These are phyloP conservation scores for Ceraceosorus guamensis DNA, from an alignment of 1,284 basidiomycete genomes.

Conservation along the genomic window DNA sequence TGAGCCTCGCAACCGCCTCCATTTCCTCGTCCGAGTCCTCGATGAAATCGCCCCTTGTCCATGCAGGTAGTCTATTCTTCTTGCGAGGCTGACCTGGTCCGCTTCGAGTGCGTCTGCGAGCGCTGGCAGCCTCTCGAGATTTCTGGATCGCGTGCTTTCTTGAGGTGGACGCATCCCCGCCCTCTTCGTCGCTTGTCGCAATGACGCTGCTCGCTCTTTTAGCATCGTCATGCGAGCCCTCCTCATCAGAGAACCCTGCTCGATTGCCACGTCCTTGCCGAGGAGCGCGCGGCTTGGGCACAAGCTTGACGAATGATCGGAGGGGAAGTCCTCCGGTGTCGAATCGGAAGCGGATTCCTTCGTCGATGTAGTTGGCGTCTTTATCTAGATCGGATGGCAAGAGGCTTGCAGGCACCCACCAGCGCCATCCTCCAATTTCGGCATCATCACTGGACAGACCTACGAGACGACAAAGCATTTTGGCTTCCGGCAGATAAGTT, in stretches of 20 bases:
- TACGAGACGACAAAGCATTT: slow-evolving; percentile 40
- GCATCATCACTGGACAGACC: slow-evolving; percentile 24
- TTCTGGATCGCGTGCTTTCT: background rate
- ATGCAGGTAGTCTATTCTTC: slow-evolving; percentile 4
- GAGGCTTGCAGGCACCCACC: slow-evolving; percentile 31
- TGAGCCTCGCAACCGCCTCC: background rate
- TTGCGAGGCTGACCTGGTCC: background rate
- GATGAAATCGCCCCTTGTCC: slow-evolving; percentile 33
- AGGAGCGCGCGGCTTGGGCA: background rate
- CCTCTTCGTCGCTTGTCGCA: slow-evolving; percentile 14
- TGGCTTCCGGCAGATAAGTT: slow-evolving; percentile 31
- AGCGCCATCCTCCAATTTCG: slow-evolving; percentile 14
- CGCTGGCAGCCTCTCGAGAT: background rate
- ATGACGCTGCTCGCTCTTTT: background rate
- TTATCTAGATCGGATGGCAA: slow-evolving; percentile 30
- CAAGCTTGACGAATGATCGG: background rate
- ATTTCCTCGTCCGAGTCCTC: slow-evolving; percentile 42
- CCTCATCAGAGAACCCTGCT: background rate
- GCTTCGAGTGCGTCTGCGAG: too few relatives aligned
- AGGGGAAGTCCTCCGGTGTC: slow-evolving; percentile 1
- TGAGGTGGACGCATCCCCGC: slow-evolving; percentile 13
- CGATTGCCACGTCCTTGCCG: slow-evolving; percentile 2
- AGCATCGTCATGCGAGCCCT: background rate
- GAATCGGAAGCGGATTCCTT: slow-evolving; percentile 35
- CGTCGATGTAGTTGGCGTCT: slow-evolving; percentile 37